These are phyloP conservation scores for Verticillium alfalfae DNA, from an alignment of 2,329 filamentous ascomycete genomes.

Conservation along the genomic window DNA sequence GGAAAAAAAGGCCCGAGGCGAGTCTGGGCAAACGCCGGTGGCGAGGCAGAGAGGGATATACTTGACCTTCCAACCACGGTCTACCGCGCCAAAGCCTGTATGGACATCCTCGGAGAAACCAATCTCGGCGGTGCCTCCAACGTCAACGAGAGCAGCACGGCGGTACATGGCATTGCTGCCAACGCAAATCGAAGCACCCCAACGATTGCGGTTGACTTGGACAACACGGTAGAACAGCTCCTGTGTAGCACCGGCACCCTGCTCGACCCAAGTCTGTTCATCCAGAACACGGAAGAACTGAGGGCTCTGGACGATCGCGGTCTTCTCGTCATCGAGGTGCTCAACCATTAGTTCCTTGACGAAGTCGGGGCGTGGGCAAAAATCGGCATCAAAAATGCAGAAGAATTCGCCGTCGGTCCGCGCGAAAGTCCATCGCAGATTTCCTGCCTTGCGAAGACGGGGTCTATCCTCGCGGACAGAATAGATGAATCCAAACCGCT, in stretches of 20 bases:
- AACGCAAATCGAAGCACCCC: conserved; percentile 34
- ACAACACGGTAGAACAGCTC: conserved; percentile 37
- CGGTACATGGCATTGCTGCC: conserved; percentile 35
- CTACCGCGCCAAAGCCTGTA: conserved; percentile 32
- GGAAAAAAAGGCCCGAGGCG: conserved; percentile 32
- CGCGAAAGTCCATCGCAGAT: conserved; percentile 33
- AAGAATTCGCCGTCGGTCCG: conserved; percentile 32
- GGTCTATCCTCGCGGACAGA: conserved; percentile 33
- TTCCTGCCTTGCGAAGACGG: conserved; percentile 33
- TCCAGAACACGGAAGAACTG: conserved; percentile 32
- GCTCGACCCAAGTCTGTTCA: conserved; percentile 36
- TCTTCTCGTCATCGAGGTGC: conserved; percentile 28
- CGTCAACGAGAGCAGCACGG: conserved; percentile 28
- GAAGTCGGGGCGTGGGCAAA: conserved; percentile 34
- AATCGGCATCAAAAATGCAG: conserved; percentile 35
- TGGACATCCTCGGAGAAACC: conserved; percentile 38
- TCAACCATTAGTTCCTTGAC: conserved; percentile 30
- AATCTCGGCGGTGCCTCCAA: conserved; percentile 34
- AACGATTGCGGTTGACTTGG: conserved; percentile 31
- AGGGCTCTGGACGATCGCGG: conserved; percentile 33
- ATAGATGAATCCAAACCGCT: conserved; percentile 29
- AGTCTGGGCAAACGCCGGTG: conserved; percentile 35
- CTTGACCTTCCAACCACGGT: conserved; percentile 34
- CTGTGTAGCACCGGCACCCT: conserved; percentile 33
- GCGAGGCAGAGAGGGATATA: conserved; percentile 34